A percentile compares a stretch with the other conserved stretches of the same genome.
phyloP scores from a whole-genome alignment of 768 basidiomycete species.

The Pseudohyphozyma bogoriensis region DNA sequence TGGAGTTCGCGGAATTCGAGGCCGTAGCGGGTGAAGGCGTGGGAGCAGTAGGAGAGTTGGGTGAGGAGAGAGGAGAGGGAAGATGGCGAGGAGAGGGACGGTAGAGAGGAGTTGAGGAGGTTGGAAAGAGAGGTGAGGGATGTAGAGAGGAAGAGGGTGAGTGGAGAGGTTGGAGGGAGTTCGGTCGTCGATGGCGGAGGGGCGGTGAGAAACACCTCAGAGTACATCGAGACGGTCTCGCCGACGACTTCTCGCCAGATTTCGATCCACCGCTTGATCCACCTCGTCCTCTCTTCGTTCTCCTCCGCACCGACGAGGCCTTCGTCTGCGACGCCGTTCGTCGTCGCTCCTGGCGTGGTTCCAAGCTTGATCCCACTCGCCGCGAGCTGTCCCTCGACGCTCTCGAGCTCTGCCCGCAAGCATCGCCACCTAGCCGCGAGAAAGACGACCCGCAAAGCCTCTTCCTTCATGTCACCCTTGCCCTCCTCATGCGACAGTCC shows the following conservation, averaged over 20 bases:
- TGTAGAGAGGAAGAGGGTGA: conserved; percentile 54
- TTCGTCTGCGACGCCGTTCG: neutral
- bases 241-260: conserved; percentile 43
- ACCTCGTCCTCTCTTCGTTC: conserved; percentile 37
- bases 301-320: conserved; percentile 14
- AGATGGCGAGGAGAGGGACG: conserved; percentile 44
- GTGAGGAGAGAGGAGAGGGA: conserved; percentile 75
- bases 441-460: conserved; percentile 30
- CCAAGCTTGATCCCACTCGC: conserved; percentile 13
- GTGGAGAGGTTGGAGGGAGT: conserved; percentile 39
- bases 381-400: conserved; percentile 25
- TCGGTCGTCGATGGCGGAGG: neutral
- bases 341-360: neutral
- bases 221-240: conserved; percentile 42
- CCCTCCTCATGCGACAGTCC: neutral
- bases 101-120: conserved; percentile 51
- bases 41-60: conserved; percentile 85
- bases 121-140: conserved; percentile 33
- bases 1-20: conserved; percentile 72
- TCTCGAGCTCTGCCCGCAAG: conserved; percentile 20
- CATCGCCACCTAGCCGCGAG: conserved; percentile 30
- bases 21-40: conserved; percentile 82
- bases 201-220: conserved; percentile 38
- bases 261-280: conserved; percentile 41
- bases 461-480: conserved; percentile 14